These are phyloP conservation scores for Polytrichum formosum DNA, from an alignment of 225 moss, liverwort and hornwort species.

Conservation along the genomic window DNA sequence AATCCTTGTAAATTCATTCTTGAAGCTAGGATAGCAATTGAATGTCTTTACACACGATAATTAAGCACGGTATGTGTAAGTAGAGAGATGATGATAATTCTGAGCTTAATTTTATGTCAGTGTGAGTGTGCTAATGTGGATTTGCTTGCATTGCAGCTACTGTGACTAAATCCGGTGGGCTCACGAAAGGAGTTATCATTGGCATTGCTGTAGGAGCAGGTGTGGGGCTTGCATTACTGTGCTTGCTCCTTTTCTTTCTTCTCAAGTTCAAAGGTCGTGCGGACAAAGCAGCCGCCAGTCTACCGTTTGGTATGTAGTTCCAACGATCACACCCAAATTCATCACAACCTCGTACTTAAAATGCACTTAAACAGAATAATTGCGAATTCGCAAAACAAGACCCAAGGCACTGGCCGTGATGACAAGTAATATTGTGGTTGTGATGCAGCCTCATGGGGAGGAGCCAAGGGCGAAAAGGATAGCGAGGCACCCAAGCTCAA, in stretches of 20 bases:
- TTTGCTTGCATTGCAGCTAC: no score
- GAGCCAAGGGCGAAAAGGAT: slow-evolving; percentile 21
- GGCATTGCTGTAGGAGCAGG: slow-evolving; percentile 58
- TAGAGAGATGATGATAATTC: background rate
- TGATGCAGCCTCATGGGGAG: slow-evolving; percentile 62
- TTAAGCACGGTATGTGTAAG: background rate
- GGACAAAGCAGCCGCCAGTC: slow-evolving; percentile 53
- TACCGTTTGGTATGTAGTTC: slow-evolving; percentile 60
- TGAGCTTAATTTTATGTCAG: no score
- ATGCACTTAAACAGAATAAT: background rate
- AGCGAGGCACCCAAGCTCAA: slow-evolving; percentile 73
- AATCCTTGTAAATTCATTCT: no score
- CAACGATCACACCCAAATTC: background rate
- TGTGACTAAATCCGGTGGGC: background rate
- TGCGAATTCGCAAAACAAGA: background rate
- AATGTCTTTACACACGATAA: no score
- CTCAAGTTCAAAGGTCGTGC: slow-evolving; percentile 66
- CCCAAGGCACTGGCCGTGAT: background rate
- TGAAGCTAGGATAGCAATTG: no score
- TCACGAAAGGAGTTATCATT: slow-evolving; percentile 32
- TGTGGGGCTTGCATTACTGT: slow-evolving; percentile 19
- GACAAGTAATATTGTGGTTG: background rate
- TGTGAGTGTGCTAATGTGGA: no score
- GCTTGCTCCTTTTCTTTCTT: slow-evolving; percentile 32
- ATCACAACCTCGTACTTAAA: no score